Percentiles rank a stretch among this genome's conserved stretches.
Conservation (phyloP, 2,329 filamentous ascomycete genomes). For the Xenosphaeropsis pyriputrescens region DNA sequence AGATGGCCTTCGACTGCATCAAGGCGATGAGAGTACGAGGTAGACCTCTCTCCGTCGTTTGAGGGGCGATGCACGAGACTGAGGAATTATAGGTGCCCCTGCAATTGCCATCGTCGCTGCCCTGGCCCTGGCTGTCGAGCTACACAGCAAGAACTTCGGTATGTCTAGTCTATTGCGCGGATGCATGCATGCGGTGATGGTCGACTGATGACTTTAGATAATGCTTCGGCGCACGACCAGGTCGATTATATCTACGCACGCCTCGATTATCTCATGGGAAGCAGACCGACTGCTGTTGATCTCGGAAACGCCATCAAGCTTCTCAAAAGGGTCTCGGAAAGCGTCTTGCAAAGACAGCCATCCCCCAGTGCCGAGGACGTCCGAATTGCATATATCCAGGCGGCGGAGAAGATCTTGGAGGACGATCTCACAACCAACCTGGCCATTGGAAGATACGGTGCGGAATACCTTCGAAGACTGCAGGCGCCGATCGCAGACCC, state of each 20-base stretch:
- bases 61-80: slow-evolving; percentile 2
- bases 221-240: slow-evolving; percentile 31
- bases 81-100: slow-evolving; percentile 47
- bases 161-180: slow-evolving; percentile 10
- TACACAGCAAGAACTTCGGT: slow-evolving; percentile 40
- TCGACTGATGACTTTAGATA: slow-evolving; percentile 1
- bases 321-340: slow-evolving; percentile 49
- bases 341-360: slow-evolving; percentile 20
- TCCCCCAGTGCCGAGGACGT: slow-evolving; percentile 36
- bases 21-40: slow-evolving; percentile 63
- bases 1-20: slow-evolving; percentile 73
- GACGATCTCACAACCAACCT: slow-evolving; percentile 82
- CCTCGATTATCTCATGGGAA: slow-evolving; percentile 76
- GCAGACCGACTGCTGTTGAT: slow-evolving; percentile 88
- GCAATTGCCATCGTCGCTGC: slow-evolving; percentile 97
- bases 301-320: slow-evolving; percentile 78
- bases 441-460: slow-evolving; percentile 69
- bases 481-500: slow-evolving; percentile 12
- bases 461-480: slow-evolving; percentile 54
- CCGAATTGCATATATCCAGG: slow-evolving; percentile 55
- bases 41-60: slow-evolving; percentile 7
- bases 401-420: slow-evolving; percentile 74
- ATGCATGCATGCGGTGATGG: not conserved
- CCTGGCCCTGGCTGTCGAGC: slow-evolving; percentile 73
- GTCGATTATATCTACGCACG: slow-evolving; percentile 61